Evolutionary conservation across 2,329 filamentous ascomycete genomes (phyloP).

Genomic region (Fusarium phyllophilum): DNA sequence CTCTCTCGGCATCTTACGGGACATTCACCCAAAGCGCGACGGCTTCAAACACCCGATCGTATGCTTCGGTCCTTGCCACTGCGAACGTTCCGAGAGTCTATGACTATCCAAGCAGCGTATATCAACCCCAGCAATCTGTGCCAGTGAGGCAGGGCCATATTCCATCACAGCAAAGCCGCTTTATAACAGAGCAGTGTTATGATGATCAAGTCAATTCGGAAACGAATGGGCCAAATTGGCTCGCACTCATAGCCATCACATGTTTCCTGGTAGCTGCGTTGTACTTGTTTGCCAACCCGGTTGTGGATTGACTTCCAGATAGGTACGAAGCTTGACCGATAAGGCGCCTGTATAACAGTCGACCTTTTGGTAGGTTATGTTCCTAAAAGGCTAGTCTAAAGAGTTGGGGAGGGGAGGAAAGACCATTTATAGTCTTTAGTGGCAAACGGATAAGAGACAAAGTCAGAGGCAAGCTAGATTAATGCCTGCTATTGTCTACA

Average conservation of each 20-base stretch:
- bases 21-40: not conserved
- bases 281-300: accelerated
- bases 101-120: not conserved
- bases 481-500: not conserved
- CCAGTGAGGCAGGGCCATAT: not conserved
- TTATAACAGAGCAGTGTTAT: not conserved
- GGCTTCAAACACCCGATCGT: not conserved
- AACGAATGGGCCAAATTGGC: not conserved
- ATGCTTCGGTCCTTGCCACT: not conserved
- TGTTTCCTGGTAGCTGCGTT: not conserved
- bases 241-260: accelerated
- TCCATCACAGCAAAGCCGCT: not conserved
- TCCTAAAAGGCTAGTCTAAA: accelerated
- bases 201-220: not conserved
- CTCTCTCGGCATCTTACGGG: not conserved
- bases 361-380: accelerated
- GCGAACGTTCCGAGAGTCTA: too few species aligned
- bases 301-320: not conserved
- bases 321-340: accelerated
- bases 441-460: not conserved
- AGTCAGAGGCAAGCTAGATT: not conserved
- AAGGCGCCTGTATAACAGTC: accelerated
- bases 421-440: not conserved
- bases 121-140: not conserved
- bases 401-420: not conserved